Evolutionary conservation across 2,329 filamentous ascomycete species (phyloP), one percentile per base, ranked within the genome.

Genomic region (Xylaria sp.): DNA sequence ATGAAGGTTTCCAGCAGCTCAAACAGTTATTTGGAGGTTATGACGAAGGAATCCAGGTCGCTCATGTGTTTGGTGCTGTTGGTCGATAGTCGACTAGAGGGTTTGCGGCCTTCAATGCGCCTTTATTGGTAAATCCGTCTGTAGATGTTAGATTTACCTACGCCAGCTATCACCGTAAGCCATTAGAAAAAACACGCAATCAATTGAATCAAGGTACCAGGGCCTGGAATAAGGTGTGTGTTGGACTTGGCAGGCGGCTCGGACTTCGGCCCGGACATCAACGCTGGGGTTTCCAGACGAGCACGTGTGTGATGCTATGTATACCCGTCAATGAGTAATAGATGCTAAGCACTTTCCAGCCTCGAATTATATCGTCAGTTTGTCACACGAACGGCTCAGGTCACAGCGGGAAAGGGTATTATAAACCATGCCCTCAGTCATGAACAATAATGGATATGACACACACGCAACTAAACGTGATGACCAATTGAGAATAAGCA

Each of bases 21-120:
- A 48, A 78, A 76, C 5, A 81, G 69, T 77, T 78, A 80, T n/a
- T 70, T 39, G 30, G 80, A 59, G 48, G 79, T 77, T 27, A 80
- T 70, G 34, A 67, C 56, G 61, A 79, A 79, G 1, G 76, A 77
- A 19, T 75, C 72, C 4, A 78, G 78, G 64, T 80, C 79, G 3
- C 79, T 78, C 79, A 80, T 80, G 32, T 80, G 78, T 64, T 80
- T 79, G 4, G 24, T 27, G 24, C 4, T 27, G 24, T 27, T 27
- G 24, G 4, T 27, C 24, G 24, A 27, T 27, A 27, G 24, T 27
- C 24, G 24, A 4, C 24, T 27, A 4, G 24, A 27, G 24, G 24
- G 24, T 27, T 27, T 27, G 24, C 24, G 24, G 24, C 24, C 24
- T 27, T 27, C 24, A 27, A 27, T 27, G 24, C 24, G 24, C 24